Evolutionary conservation across 225 moss, liverwort and hornwort genomes (phyloP).

Genomic region (Straminergon stramineum): DNA sequence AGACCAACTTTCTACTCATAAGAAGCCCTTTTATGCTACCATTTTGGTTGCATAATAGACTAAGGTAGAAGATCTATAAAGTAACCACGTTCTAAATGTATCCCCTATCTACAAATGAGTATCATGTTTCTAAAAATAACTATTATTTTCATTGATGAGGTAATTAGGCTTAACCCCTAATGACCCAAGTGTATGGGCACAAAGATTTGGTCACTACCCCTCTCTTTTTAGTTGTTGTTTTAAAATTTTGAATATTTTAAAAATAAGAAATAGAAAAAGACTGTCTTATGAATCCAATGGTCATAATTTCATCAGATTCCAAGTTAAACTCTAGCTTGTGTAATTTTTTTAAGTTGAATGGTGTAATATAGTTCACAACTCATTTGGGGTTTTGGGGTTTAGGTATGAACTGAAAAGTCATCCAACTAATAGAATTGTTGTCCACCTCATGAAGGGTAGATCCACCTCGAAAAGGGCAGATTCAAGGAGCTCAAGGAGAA

Average conservation of each 20-base stretch:
- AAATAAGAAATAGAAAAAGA: neutral
- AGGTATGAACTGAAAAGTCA: neutral
- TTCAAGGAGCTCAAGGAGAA: neutral
- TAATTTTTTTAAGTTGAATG: neutral
- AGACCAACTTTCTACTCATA: neutral
- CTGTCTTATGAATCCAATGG: rapidly evolving
- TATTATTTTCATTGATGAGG: neutral
- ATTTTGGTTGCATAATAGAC: neutral
- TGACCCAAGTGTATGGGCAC: rapidly evolving
- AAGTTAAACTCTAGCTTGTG: rapidly evolving
- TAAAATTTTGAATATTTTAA: neutral
- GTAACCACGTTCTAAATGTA: rapidly evolving
- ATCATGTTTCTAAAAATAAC: neutral
- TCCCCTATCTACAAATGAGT: neutral
- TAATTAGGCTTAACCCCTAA: neutral
- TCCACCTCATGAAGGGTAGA: too few species aligned
- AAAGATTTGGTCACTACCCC: rapidly evolving
- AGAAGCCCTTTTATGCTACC: rapidly evolving
- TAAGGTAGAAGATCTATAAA: neutral
- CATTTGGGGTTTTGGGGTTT: too few species aligned
- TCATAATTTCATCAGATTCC: neutral
- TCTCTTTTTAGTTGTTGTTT: rapidly evolving
- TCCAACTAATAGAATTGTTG: too few species aligned
- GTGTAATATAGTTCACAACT: neutral
- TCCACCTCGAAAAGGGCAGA: too few species aligned